Evolutionary conservation across 768 basidiomycete species (phyloP), one percentile per base, ranked within the genome.

Genomic region (Mycena alexandri): DNA sequence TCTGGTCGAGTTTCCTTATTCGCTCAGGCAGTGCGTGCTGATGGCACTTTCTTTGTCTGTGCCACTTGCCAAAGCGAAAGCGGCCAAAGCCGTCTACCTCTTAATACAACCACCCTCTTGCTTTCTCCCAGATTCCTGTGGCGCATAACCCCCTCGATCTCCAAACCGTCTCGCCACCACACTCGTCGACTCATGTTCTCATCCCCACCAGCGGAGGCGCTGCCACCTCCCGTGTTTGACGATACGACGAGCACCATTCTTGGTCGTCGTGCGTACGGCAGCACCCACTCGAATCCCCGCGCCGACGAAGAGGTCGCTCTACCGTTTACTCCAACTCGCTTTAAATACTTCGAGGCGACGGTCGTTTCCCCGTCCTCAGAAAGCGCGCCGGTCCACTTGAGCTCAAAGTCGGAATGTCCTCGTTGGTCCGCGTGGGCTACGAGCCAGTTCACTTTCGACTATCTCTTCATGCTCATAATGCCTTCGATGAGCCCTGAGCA

Each of bases 391-490:
- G 3, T 3, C 55, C 25, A 38, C 11, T 57, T 24, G n/a, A 21
- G 17, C 25, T n/a, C 14, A 3, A 6, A 10, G 29, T 1, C 21
- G 14, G 3, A 53, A 48, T 63, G 51, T 41, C 67, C 61, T 41
- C 25, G n/a, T 19, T 63, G 61, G 61, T 68, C 67, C 0, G 10
- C 33, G 13, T 68, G 61, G 67, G 61, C 50, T n/a, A 44, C 48
- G 3, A 19, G 54, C 2, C 66, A 67, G 33, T 67, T 67, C 50
- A 22, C 34, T 0, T 63, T 68, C 14, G 67, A 63, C 38, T 68
- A 63, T 12, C 56, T 68, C 14, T 68, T 58, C 16, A 53, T 34
- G n/a, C 44, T 58, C 43, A 42, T 68, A 53, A 63, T 60, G 29
- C 38, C 24, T 11, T 53, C 61, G 11, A 57, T 11, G 55, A 24